phyloP scores from a whole-genome alignment of 768 basidiomycete genomes.

The Russula brevipes region DNA sequence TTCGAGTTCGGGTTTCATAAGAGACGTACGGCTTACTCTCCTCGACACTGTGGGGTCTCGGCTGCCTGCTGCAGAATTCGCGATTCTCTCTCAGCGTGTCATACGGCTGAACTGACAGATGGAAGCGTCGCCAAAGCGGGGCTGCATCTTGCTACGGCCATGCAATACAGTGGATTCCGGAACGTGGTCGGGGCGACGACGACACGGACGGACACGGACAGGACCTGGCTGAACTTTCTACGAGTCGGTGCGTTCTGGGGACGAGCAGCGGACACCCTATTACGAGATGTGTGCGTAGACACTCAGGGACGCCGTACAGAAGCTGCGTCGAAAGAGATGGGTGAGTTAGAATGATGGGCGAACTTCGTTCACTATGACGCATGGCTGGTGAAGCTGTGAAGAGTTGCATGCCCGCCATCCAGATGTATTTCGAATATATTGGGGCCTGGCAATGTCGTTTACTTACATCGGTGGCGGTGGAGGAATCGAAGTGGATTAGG shows the following conservation, averaged over 20 bases:
- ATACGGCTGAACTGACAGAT: background rate
- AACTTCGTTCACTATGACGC: slow-evolving; percentile 2
- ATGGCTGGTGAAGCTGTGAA: background rate
- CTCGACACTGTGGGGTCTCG: background rate
- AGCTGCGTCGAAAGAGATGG: background rate
- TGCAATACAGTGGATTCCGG: slow-evolving; percentile 16
- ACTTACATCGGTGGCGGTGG: too few species aligned
- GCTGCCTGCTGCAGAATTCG: slow-evolving; percentile 5
- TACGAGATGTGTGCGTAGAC: background rate
- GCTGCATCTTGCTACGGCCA: slow-evolving; percentile 8
- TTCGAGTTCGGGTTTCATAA: slow-evolving; percentile 4
- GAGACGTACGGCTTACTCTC: background rate
- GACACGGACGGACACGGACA: slow-evolving; percentile 15
- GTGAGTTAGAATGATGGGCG: background rate
- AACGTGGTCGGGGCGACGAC: slow-evolving; percentile 14
- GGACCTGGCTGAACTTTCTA: slow-evolving; percentile 3
- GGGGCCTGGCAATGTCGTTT: background rate
- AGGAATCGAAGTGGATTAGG: too few species aligned
- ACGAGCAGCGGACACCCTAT: background rate
- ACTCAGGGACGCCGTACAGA: background rate
- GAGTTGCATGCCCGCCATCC: too few species aligned
- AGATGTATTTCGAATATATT: too few species aligned
- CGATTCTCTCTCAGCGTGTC: slow-evolving; percentile 11
- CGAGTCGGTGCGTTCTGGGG: background rate
- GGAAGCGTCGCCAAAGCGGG: background rate